Evolutionary conservation across 78 protist genomes (phyloP).

Genomic region (Polysphondylium violaceum): DNA sequence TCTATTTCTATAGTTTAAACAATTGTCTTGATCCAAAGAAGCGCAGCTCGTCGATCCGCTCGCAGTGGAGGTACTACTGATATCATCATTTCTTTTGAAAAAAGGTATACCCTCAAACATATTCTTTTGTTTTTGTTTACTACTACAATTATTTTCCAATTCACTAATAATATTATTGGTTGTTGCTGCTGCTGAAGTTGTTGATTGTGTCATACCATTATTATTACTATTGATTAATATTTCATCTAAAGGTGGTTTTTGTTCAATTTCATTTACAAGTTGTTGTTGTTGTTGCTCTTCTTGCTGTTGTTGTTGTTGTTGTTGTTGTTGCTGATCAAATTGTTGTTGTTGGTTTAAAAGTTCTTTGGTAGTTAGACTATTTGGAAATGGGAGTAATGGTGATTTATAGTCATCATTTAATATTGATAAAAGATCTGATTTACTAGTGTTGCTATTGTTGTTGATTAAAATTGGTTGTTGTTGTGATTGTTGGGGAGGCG

Average conservation of each 20-base stretch:
- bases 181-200: not conserved
- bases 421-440: no score
- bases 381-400: not conserved
- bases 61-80: not conserved
- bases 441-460: not conserved
- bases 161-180: not conserved
- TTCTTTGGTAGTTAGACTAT: not conserved
- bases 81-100: conserved; percentile 12
- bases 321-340: not conserved
- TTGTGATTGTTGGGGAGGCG: not conserved
- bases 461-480: not conserved
- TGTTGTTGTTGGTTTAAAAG: not conserved
- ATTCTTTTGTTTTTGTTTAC: conserved; percentile 6
- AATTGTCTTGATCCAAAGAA: not conserved
- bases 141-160: not conserved
- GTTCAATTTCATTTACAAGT: not conserved
- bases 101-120: conserved; percentile 48
- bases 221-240: not conserved
- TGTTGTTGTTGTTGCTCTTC: not conserved
- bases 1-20: not conserved
- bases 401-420: no score
- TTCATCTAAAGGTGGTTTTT: not conserved
- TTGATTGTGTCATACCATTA: not conserved
- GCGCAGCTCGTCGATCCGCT: not conserved
- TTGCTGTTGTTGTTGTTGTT: not conserved